Percentiles rank a stretch among this genome's conserved stretches.
These are phyloP conservation scores for Lupinus albus DNA, from an alignment of 306 rosid species.

Conservation along the genomic window DNA sequence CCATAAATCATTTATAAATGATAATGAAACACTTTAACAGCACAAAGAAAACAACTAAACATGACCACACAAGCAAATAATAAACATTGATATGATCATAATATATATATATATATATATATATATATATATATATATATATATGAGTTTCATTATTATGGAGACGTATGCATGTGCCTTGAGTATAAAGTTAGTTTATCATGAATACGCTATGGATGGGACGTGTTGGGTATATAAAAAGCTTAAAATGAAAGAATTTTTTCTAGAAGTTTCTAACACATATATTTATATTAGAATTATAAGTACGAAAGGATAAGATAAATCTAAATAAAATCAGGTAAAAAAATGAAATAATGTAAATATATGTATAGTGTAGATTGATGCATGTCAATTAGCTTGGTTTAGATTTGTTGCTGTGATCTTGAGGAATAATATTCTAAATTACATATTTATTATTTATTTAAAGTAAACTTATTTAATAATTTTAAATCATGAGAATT, in stretches of 20 bases:
- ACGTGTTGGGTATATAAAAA: slow-evolving; percentile 28
- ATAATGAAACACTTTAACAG: background rate
- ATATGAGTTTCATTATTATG: slow-evolving; percentile 39
- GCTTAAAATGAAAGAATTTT: background rate
- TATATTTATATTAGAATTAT: too few species aligned
- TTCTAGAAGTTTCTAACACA: background rate
- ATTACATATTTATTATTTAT: too few species aligned
- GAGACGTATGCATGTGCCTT: slow-evolving; percentile 32
- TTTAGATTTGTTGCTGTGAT: slow-evolving; percentile 42
- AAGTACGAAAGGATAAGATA: too few species aligned
- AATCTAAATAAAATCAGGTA: too few species aligned
- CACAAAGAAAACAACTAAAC: background rate
- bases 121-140: too few species aligned
- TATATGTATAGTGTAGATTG: slow-evolving; percentile 23
- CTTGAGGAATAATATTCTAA: too few species aligned
- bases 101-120: too few species aligned
- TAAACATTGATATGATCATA: background rate
- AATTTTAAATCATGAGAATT: too few species aligned
- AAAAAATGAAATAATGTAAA: too few species aligned
- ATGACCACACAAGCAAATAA: background rate
- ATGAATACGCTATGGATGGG: slow-evolving; percentile 38
- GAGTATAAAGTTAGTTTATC: slow-evolving; percentile 20
- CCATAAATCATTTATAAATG: too few species aligned
- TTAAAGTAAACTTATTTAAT: too few species aligned
- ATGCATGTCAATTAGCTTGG: slow-evolving; percentile 30